Percentiles rank a stretch among this genome's conserved stretches.
Evolutionary conservation across 768 basidiomycete genomes (phyloP).

Genomic region (Hericium erinaceus): DNA sequence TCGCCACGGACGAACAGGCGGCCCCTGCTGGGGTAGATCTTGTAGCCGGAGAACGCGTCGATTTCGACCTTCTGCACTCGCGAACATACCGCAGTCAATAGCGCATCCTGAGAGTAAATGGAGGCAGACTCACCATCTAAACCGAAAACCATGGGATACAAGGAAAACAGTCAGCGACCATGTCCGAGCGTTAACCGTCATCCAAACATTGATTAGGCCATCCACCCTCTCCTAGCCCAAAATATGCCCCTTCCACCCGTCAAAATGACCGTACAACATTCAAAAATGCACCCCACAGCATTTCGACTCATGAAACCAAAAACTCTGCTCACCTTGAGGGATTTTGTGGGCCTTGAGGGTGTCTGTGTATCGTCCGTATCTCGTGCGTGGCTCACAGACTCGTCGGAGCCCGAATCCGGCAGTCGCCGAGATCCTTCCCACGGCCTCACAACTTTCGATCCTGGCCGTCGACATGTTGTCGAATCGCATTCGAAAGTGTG

Average conservation of each 20-base stretch:
- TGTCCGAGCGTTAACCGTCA: conserved; percentile 8
- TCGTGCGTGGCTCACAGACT: too few species aligned
- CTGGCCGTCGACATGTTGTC: too few species aligned
- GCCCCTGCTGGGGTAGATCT: conserved; percentile 97
- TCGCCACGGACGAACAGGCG: conserved; percentile 92
- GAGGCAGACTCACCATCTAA: conserved; percentile 17
- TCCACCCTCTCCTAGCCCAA: conserved; percentile 15
- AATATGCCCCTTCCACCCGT: conserved; percentile 8
- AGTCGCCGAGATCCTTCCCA: too few species aligned
- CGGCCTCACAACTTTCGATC: too few species aligned
- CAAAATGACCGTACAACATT: neutral
- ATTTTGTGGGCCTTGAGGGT: conserved; percentile 24
- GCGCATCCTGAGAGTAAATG: neutral
- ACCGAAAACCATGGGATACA: conserved; percentile 4
- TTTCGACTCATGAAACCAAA: conserved; percentile 14
- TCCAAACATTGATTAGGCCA: conserved; percentile 8
- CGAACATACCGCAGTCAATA: conserved; percentile 19
- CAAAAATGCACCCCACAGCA: conserved; percentile 9
- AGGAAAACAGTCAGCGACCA: conserved; percentile 5
- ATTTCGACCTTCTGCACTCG: conserved; percentile 86
- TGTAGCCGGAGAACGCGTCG: conserved; percentile 95
- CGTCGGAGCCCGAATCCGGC: too few species aligned
- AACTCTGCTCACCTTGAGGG: conserved; percentile 51
- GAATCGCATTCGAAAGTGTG: too few species aligned
- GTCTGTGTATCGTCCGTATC: neutral